Evolutionary conservation across 2,329 filamentous ascomycete genomes (phyloP), one percentile per base, ranked within the genome.

Genomic region (Claviceps spartinae): DNA sequence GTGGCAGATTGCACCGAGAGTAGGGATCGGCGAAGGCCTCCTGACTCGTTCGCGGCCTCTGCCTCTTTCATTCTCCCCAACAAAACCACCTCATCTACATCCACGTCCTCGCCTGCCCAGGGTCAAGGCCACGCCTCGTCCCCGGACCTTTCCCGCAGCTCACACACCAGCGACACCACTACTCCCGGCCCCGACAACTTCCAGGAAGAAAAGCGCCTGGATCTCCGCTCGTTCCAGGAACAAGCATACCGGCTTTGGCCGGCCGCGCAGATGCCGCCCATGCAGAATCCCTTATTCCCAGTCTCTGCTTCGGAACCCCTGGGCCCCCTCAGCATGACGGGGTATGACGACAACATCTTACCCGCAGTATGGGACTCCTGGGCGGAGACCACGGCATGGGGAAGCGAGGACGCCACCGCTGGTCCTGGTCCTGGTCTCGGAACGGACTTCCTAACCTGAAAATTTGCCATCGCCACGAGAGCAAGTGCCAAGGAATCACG

Each of bases 161-260:
- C 59, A 36, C 60, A 66, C 38, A 62, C 64, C 11, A 67, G 65
- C 5, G 62, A 66, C 38, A 62, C 64, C 9, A 67, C 65, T 5
- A 62, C 63, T 57, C 13, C 38, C 24, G 65, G 61, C 7, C 61
- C 66, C n/a, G 65, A 65, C n/a, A 68, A 65, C 55, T 66, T 62
- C 13, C 57, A 57, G 5, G 66, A 68, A 50, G 67, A 69, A 51
- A 68, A 68, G 40, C 58, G 62, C 18, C 56, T 68, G 22, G 65
- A 68, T 38, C 50, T 67, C 30, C 58, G 65, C 26, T 54, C 60
- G 5, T 63, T 68, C 11, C 65, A 67, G 50, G 65, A 61, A 4
- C 63, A 64, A 4, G 58, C 63, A 14, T 60, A 59, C 16, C 63
- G 64, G 0, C 49, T 63, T 24, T 69, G 65, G 66, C 59, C 61